A percentile compares a stretch with the other conserved stretches of the same genome.
Evolutionary conservation across 306 rosid genomes (phyloP).

Genomic region (Erythrophleum fordii): DNA sequence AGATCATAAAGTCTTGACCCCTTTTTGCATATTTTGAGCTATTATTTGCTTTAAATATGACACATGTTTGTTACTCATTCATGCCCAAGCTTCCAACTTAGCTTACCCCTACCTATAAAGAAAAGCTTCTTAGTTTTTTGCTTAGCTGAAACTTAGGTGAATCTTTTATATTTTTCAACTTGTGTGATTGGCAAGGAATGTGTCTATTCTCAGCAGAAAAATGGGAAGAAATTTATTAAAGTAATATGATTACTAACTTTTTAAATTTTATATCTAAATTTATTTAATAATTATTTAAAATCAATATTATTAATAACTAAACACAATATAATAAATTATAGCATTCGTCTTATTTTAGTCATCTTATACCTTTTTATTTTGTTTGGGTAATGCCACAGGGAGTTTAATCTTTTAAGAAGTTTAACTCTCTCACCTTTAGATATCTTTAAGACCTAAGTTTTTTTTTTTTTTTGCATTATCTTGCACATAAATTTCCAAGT

Average conservation of each 20-base stretch:
- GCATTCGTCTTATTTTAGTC: neutral
- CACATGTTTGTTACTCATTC: conserved; percentile 39
- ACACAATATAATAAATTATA: neutral
- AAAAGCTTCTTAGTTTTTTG: neutral
- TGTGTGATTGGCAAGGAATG: neutral
- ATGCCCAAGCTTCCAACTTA: conserved; percentile 12
- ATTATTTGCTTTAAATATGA: conserved; percentile 24
- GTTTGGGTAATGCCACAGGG: too few species aligned
- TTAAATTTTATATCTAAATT: neutral
- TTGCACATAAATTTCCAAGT: too few species aligned
- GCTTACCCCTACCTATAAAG: conserved; percentile 10
- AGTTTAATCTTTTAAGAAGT: too few species aligned
- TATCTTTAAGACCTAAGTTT: too few species aligned
- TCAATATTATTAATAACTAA: neutral
- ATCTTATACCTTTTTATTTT: too few species aligned
- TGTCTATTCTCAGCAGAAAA: neutral
- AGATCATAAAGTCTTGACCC: conserved; percentile 23
- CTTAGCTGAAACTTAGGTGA: neutral
- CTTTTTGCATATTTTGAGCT: conserved; percentile 33
- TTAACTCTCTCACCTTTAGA: too few species aligned
- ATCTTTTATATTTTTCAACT: too few species aligned
- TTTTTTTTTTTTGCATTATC: too few species aligned
- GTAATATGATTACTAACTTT: neutral
- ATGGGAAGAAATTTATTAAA: neutral
- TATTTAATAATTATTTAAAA: neutral